Percentiles rank a stretch among this genome's conserved stretches.
Conservation (phyloP, 108 stramenopile species). For the Bacterosira constricta region DNA sequence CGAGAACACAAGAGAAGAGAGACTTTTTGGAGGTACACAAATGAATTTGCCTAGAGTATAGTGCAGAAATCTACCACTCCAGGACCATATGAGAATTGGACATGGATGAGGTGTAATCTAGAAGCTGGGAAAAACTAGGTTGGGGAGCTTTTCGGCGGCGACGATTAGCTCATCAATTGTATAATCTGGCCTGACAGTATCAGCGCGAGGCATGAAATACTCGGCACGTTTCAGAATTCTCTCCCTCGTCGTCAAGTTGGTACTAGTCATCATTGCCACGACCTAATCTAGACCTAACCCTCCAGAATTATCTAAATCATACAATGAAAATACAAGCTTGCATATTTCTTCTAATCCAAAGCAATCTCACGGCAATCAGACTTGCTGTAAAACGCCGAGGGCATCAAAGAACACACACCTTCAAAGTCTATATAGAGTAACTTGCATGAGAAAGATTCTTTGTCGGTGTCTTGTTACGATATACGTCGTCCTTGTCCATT, state of each 20-base stretch:
- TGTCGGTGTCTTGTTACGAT: conserved; percentile 1
- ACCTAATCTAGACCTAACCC: conserved; percentile 52
- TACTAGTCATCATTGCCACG: conserved; percentile 56
- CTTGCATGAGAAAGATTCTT: neutral
- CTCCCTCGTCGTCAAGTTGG: conserved; percentile 54
- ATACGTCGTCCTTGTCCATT: conserved; percentile 18
- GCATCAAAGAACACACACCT: conserved; percentile 50
- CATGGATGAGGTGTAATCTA: too few relatives aligned
- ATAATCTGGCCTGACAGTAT: conserved; percentile 57
- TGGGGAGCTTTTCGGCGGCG: conserved; percentile 67
- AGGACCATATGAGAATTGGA: too few relatives aligned
- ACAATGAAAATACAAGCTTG: conserved; percentile 70
- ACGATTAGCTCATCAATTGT: conserved; percentile 65
- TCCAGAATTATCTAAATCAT: conserved; percentile 68
- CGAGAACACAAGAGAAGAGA: too few relatives aligned
- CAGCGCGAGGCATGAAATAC: conserved; percentile 72
- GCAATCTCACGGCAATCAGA: conserved; percentile 61
- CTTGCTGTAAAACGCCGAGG: conserved; percentile 53
- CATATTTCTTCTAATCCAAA: conserved; percentile 57
- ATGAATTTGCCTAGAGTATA: too few relatives aligned
- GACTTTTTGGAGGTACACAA: too few relatives aligned
- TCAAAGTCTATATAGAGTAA: conserved; percentile 39
- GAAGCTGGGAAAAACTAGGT: conserved; percentile 67
- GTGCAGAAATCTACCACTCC: too few relatives aligned
- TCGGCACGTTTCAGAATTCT: conserved; percentile 64